Evolutionary conservation across 768 basidiomycete species (phyloP), one percentile per base, ranked within the genome.

Genomic region (Suillus variegatus): DNA sequence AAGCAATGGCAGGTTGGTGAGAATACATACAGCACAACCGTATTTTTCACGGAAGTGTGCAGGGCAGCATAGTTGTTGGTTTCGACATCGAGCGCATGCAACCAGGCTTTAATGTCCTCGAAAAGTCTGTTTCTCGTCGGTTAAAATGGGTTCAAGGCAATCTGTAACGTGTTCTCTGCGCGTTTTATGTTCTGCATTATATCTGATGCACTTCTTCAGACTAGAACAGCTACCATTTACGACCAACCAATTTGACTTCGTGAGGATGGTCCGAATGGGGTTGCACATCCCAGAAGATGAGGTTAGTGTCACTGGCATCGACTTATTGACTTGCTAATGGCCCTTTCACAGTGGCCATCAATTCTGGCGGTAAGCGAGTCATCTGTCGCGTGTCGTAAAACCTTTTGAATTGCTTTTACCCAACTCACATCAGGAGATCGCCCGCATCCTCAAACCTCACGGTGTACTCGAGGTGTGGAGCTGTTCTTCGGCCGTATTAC

Each of bases 231-330:
- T 92, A 25, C 90, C 90, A 0, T 92, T 91, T 68, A 78, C 79
- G 4, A 70, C 82, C 0, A 75, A 81, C 40, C 75, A 82, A 64
- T 92, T 92, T 68, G 86, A 91, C 73, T 86, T 87, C 64, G 86
- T 92, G 10, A 82, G 88, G 58, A 84, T 91, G 70, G 82, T 82
- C 41, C 82, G 84, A 46, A 82, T 91, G 62, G 89, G 88, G 4
- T 81, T 91, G 6, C 88, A 84, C 25, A 84, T 92, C 43, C 90
- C 91, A 13, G 90, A 92, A 75, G 86, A 90, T 70, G 87, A 90
- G 83, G 88, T 84, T 62, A 63, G 80, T 60, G n/a, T 62, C 25
- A 57, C 63, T 57, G 13, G 25, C 36, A 52, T 44, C 40, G 44
- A 46, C 49, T 54, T 28, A 35, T 38, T 67, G 22, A 41, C 63